Evolutionary conservation across 306 rosid species (phyloP), one percentile per base, ranked within the genome.

Genomic region (Ormosia semicastrata): DNA sequence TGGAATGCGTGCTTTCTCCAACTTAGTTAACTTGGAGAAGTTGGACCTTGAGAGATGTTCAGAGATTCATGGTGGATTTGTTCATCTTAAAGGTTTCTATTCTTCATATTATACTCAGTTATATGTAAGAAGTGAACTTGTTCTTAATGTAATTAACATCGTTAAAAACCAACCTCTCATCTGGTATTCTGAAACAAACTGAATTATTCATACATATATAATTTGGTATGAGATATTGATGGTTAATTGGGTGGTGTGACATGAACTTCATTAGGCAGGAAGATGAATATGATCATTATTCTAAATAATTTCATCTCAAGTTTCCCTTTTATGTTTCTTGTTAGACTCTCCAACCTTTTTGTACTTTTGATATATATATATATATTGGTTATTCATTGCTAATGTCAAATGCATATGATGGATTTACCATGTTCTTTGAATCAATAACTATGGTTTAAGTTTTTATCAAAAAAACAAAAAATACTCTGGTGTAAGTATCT

Each of bases 41-140:
- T 80, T 91, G 90, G 91, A 91, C 83, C 84, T 91, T 73, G 92
- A 91, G 83, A 86, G 96, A 79, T 91, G 93, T 83, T 81, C 86
- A 64, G 84, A 73, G 66, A 84, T 91, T 85, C 92, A 88, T 71
- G 93, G 96, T 43, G 93, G 96, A 66, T 89, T 91, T 82, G 87
- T 88, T 89, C 92, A 91, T 89, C 93, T 91, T 50, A 78, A 82
- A 89, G 96, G 96, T 91, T 62, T 57, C 32, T 78, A 37, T 68
- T 66, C 82, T 73, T 52, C 29, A 30, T 54, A 73, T 60, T 59
- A 69, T 78, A 17, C 54, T 30, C 18, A 63, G 30, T 77, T 73
- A 59, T 62, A 24, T 67, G 40, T 53, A 17, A 37, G 54, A 46
- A 9, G 18, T 69, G 66, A 50, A 56, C 76, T 71, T 71, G 43